Percentiles rank a stretch among this genome's conserved stretches.
Conservation (phyloP, 257 asterid genomes). For the Nicotiana noctiflora region DNA sequence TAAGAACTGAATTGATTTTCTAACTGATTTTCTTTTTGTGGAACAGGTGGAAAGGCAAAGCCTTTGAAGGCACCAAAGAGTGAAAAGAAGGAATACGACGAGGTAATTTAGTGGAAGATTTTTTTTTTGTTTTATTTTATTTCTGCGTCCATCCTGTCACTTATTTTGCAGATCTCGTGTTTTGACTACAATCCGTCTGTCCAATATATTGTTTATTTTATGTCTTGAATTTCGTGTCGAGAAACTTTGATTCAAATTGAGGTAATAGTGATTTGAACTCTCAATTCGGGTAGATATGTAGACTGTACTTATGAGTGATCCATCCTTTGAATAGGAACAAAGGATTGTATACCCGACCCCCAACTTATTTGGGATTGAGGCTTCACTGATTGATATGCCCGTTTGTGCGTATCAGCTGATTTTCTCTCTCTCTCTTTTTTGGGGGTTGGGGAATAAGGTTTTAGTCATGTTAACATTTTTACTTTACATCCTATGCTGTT, state of each 20-base stretch:
- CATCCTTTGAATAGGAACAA: not conserved
- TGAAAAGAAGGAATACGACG: conserved; percentile 6
- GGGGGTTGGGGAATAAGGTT: no score
- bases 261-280: not conserved
- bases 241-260: not conserved
- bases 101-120: not conserved
- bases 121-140: not conserved
- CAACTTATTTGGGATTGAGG: not conserved
- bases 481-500: no score
- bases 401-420: not conserved
- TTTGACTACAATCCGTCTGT: not conserved
- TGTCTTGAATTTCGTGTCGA: not conserved
- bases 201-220: not conserved
- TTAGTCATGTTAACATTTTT: no score
- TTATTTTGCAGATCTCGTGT: not conserved
- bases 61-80: conserved; percentile 7
- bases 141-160: not conserved
- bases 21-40: not conserved
- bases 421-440: not conserved
- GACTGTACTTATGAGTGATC: not conserved
- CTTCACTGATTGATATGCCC: not conserved
- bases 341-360: not conserved
- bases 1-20: not conserved
- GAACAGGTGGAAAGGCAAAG: conserved; percentile 10
- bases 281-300: not conserved